Conservation (phyloP, 139 green algal genomes). For the Picochlorum sp. region DNA sequence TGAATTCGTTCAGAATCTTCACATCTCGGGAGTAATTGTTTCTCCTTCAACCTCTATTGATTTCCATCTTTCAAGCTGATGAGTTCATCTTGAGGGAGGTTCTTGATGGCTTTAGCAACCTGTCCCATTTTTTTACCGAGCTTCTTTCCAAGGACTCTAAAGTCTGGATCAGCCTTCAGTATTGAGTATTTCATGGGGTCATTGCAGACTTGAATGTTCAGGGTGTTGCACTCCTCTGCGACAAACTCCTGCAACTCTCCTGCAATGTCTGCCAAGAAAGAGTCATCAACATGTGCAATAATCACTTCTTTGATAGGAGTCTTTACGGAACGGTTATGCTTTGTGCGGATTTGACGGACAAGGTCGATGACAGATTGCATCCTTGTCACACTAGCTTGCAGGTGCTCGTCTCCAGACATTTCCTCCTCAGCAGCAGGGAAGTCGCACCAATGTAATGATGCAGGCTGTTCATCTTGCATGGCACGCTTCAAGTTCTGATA, state of each 20-base stretch:
- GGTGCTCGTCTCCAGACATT: constrained; percentile 42
- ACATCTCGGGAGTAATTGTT: constrained; percentile 62
- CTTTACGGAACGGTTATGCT: constrained; percentile 58
- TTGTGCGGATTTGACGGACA: constrained; percentile 74
- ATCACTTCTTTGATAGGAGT: constrained; percentile 64
- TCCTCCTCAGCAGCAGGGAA: constrained; percentile 46
- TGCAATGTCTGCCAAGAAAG: constrained; percentile 79
- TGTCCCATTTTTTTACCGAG: constrained; percentile 73
- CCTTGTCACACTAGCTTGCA: constrained; percentile 71
- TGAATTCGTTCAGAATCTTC: constrained; percentile 79
- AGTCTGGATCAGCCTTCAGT: constrained; percentile 79
- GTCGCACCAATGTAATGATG: constrained; percentile 78
- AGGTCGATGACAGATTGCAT: constrained; percentile 90
- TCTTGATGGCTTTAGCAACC: constrained; percentile 54
- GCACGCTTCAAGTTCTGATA: constrained; percentile 86
- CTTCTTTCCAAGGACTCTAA: constrained; percentile 69
- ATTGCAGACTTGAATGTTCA: constrained; percentile 54
- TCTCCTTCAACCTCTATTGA: constrained; percentile 59
- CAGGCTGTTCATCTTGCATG: constrained; percentile 40
- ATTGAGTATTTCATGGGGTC: constrained; percentile 65
- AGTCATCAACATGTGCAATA: constrained; percentile 74
- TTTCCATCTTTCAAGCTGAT: constrained; percentile 46
- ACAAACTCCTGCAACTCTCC: constrained; percentile 83
- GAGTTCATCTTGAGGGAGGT: constrained; percentile 47
- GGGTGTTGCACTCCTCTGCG: constrained; percentile 84